Conservation (phyloP, 106 monocot species). For the Allium fistulosum region DNA sequence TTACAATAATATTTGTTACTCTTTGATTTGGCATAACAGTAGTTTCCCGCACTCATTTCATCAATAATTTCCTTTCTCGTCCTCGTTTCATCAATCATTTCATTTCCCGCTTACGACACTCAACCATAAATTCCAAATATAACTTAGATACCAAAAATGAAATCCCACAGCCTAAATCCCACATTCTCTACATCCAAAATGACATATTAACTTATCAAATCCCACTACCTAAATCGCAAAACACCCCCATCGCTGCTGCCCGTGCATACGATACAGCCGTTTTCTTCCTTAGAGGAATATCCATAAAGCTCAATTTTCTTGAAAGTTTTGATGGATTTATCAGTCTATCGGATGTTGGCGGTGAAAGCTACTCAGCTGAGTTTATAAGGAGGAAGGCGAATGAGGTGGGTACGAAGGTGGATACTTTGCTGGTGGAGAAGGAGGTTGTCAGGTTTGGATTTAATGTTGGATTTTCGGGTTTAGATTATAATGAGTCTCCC, state of each 20-base stretch:
- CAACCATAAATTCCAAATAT: no score
- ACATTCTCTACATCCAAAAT: no score
- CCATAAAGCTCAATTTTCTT: conserved; percentile 41
- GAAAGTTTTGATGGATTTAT: conserved; percentile 2
- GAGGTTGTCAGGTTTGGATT: neutral
- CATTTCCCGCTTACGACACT: no score
- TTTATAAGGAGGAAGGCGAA: conserved; percentile 32
- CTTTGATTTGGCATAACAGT: no score
- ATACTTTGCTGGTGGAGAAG: conserved; percentile 9
- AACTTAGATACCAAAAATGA: no score
- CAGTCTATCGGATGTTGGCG: neutral
- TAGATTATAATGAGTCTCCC: neutral
- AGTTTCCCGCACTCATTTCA: no score
- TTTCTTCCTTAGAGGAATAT: conserved; percentile 27
- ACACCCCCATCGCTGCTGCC: conserved; percentile 42
- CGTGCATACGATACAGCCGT: conserved; percentile 47
- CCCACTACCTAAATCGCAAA: no score
- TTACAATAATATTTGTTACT: no score
- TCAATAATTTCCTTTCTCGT: no score
- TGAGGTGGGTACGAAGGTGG: conserved; percentile 29
- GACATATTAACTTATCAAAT: no score
- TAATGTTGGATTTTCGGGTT: neutral
- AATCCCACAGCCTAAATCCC: no score
- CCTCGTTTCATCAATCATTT: no score
- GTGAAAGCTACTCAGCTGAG: conserved; percentile 7